A percentile compares a stretch with the other conserved stretches of the same genome.
Conservation (phyloP, 805 yeast species). For the Candida michaelii region DNA sequence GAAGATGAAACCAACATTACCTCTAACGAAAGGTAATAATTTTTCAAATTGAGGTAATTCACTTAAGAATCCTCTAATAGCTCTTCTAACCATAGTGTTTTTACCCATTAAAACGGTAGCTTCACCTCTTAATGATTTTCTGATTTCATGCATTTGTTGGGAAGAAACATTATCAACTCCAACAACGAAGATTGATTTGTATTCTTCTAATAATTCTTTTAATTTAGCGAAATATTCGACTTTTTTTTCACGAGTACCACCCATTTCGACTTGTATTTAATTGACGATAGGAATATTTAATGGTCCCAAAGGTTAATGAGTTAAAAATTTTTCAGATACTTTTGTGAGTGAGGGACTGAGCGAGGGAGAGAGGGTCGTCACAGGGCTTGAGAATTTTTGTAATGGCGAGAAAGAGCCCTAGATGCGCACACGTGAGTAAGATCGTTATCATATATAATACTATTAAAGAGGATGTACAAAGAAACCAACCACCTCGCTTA, state of each 20-base stretch:
- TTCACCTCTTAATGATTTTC: conserved; percentile 92
- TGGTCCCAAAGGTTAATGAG: conserved; percentile 41
- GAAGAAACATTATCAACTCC: conserved; percentile 99
- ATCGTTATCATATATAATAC: background rate
- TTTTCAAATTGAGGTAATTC: conserved; percentile 97
- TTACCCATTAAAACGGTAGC: conserved; percentile 99
- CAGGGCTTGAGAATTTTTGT: no score
- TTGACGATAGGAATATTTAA: conserved; percentile 91
- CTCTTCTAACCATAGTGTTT: conserved; percentile 99
- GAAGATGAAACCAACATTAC: conserved; percentile 99
- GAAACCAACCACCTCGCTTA: no score
- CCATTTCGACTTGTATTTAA: conserved; percentile 85
- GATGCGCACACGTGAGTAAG: conserved; percentile 8
- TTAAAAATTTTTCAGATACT: conserved; percentile 6
- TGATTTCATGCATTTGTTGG: conserved; percentile 99
- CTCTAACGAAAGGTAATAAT: conserved; percentile 90
- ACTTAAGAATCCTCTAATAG: conserved; percentile 90
- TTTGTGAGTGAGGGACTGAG: conserved; percentile 1
- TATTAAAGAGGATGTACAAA: no score
- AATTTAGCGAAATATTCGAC: conserved; percentile 92
- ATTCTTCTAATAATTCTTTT: conserved; percentile 92
- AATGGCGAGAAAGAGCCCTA: conserved; percentile 7
- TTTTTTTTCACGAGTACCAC: conserved; percentile 99
- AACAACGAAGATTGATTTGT: conserved; percentile 97
- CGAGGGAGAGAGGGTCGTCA: background rate